phyloP scores from a whole-genome alignment of 305 asterid genomes.

The Solanum hybrid region DNA sequence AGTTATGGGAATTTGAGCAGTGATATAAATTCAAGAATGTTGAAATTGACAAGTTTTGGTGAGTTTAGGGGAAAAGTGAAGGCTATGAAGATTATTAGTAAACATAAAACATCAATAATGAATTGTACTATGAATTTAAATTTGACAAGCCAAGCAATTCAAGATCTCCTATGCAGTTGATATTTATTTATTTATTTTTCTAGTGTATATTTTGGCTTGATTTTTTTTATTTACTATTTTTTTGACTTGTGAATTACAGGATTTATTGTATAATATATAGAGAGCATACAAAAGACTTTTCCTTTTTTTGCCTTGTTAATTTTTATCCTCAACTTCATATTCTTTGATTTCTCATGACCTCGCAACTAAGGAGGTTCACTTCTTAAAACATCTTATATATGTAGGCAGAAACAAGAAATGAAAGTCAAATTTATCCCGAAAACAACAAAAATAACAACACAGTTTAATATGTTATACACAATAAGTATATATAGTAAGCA shows the following conservation, averaged over 20 bases:
- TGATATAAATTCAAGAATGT: neutral
- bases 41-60: neutral
- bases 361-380: neutral
- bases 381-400: neutral
- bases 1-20: neutral
- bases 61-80: slow-evolving; percentile 9
- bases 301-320: neutral
- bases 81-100: neutral
- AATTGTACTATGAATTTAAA: slow-evolving; percentile 12
- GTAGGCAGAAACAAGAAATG: neutral
- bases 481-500: neutral
- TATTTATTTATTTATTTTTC: neutral
- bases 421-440: neutral
- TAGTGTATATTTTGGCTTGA: neutral
- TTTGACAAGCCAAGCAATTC: slow-evolving; percentile 6
- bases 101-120: neutral
- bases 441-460: neutral
- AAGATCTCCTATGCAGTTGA: slow-evolving; percentile 7
- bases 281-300: neutral
- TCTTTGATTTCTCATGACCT: neutral
- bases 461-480: neutral
- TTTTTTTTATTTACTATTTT: neutral
- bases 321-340: neutral
- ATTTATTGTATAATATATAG: neutral
- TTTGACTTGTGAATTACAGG: neutral